Evolutionary conservation across 345 rosid species (phyloP).

Genomic region (Microthlaspi erraticum): DNA sequence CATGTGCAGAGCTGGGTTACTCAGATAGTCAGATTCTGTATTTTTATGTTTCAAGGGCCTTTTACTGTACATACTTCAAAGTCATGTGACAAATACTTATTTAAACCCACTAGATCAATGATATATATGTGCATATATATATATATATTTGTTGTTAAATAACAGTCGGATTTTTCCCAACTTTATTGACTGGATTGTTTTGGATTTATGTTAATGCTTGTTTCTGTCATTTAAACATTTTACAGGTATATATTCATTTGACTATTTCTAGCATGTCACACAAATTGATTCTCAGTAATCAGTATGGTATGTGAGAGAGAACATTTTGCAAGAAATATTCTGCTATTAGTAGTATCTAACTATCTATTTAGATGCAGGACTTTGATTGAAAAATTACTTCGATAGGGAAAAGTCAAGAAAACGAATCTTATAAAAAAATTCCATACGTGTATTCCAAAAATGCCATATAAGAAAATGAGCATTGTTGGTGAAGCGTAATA

Average conservation of each 20-base stretch:
- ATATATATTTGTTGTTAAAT: background rate
- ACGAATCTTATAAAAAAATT: background rate
- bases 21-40: background rate
- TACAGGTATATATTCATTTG: background rate
- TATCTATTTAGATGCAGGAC: no score
- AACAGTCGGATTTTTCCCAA: background rate
- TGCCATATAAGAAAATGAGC: background rate
- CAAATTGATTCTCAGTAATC: background rate
- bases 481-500: background rate
- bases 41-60: background rate
- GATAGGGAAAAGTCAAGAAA: no score
- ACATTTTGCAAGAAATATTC: background rate
- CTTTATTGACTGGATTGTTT: slow-evolving; percentile 13
- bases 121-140: background rate
- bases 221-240: slow-evolving; percentile 10
- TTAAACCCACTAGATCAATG: background rate
- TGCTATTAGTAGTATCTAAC: no score
- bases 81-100: background rate
- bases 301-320: background rate
- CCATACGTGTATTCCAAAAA: background rate
- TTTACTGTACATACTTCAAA: slow-evolving; percentile 1
- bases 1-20: no score
- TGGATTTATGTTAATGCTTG: slow-evolving; percentile 17
- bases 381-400: no score
- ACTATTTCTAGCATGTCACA: background rate